Conservation (phyloP, 1,284 basidiomycete species). For the Austroboletus novae-zelandiae region DNA sequence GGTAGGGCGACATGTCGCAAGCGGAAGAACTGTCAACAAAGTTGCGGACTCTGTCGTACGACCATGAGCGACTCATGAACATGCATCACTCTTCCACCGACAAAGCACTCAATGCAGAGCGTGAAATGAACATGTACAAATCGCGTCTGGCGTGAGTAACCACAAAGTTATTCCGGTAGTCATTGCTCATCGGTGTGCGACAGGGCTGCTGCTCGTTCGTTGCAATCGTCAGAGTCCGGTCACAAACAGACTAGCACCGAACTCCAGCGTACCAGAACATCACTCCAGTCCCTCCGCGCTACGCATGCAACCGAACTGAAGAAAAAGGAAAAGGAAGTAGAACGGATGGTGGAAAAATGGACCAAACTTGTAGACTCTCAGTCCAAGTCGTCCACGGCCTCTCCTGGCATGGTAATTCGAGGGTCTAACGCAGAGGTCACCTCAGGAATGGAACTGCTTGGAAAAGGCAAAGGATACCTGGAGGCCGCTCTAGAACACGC, state of each 20-base stretch:
- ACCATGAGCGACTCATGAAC: slow-evolving; percentile 72
- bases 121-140: slow-evolving; percentile 72
- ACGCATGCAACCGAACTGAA: slow-evolving; percentile 73
- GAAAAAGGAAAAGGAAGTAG: slow-evolving; percentile 79
- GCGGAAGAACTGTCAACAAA: slow-evolving; percentile 77
- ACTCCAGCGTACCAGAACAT: slow-evolving; percentile 62
- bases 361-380: slow-evolving; percentile 68
- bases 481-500: slow-evolving; percentile 76
- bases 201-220: slow-evolving; percentile 52
- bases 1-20: slow-evolving; percentile 76
- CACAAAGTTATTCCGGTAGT: not conserved
- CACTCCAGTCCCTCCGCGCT: slow-evolving; percentile 62
- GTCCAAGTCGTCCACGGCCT: slow-evolving; percentile 43
- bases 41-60: slow-evolving; percentile 76
- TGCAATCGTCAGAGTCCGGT: slow-evolving; percentile 58
- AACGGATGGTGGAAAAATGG: slow-evolving; percentile 77
- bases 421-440: slow-evolving; percentile 54
- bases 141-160: slow-evolving; percentile 63
- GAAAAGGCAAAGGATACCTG: slow-evolving; percentile 54
- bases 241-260: slow-evolving; percentile 69
- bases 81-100: slow-evolving; percentile 59
- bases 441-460: slow-evolving; percentile 46
- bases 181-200: slow-evolving; percentile 8
- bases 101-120: slow-evolving; percentile 64
- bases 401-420: slow-evolving; percentile 48